phyloP scores from a whole-genome alignment of 306 rosid species.

The Luffa aegyptiaca region DNA sequence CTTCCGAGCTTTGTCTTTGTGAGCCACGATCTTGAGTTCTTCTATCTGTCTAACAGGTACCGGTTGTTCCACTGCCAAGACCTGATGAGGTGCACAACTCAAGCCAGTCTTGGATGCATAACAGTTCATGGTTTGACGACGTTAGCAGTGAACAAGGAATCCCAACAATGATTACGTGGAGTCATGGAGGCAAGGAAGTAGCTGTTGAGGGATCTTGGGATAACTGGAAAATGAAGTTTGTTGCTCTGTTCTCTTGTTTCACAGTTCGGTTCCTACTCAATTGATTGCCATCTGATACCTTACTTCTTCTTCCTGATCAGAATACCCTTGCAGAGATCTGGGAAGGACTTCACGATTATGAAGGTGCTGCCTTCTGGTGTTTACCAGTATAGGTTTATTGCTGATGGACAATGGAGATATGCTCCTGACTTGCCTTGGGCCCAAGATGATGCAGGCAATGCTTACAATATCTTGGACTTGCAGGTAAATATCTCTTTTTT shows the following conservation, averaged over 20 bases:
- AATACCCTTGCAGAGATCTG: constrained; percentile 73
- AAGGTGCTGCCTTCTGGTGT: constrained; percentile 97
- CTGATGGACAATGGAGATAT: constrained; percentile 83
- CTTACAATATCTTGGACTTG: constrained; percentile 72
- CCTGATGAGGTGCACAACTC: constrained; percentile 75
- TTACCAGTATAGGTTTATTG: constrained; percentile 87
- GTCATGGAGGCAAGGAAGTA: constrained; percentile 77
- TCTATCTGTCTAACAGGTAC: constrained; percentile 37
- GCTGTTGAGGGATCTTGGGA: constrained; percentile 98
- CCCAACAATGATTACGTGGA: constrained; percentile 96
- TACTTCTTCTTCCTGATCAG: constrained; percentile 37
- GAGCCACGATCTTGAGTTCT: not conserved
- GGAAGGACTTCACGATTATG: constrained; percentile 90
- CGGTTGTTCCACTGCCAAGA: constrained; percentile 70
- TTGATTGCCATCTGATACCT: constrained; percentile 12
- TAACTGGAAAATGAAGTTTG: constrained; percentile 81
- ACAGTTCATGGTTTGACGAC: constrained; percentile 52
- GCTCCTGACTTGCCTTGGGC: constrained; percentile 75
- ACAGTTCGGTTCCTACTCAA: not conserved
- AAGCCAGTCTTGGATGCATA: constrained; percentile 64
- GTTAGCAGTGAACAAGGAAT: constrained; percentile 59
- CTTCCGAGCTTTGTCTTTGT: not conserved
- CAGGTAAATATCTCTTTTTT: constrained; percentile 35
- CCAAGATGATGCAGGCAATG: constrained; percentile 69
- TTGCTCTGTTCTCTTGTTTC: constrained; percentile 11